Conservation (phyloP, 1,284 basidiomycete genomes). For the Irpex rosettiformis region DNA sequence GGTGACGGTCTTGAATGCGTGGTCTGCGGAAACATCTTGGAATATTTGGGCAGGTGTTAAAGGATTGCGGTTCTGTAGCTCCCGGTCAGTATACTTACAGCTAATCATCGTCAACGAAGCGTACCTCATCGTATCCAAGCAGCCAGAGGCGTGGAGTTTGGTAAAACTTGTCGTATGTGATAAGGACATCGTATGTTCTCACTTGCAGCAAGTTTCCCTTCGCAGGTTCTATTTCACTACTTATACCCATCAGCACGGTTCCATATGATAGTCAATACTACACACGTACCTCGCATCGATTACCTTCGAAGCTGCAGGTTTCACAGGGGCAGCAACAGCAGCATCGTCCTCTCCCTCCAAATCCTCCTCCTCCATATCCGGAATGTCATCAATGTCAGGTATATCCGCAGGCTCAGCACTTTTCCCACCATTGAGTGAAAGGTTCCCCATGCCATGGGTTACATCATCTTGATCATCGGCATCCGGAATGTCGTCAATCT, state of each 20-base stretch:
- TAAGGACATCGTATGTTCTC: slow-evolving; percentile 98
- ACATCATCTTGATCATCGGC: slow-evolving; percentile 89
- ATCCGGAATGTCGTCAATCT: slow-evolving; percentile 86
- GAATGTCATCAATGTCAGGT: slow-evolving; percentile 38
- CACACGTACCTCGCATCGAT: slow-evolving; percentile 25
- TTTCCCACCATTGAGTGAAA: slow-evolving; percentile 48
- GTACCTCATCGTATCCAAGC: slow-evolving; percentile 90
- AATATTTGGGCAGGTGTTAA: slow-evolving; percentile 90
- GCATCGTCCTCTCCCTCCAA: slow-evolving; percentile 58
- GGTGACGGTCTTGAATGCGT: slow-evolving; percentile 98
- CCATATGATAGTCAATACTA: background rate
- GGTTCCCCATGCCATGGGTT: slow-evolving; percentile 61
- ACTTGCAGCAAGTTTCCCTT: slow-evolving; percentile 90
- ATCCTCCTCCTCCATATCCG: slow-evolving; percentile 36
- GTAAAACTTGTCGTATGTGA: slow-evolving; percentile 99
- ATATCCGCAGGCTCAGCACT: slow-evolving; percentile 40
- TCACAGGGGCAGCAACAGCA: slow-evolving; percentile 70
- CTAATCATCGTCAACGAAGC: slow-evolving; percentile 15
- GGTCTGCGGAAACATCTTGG: slow-evolving; percentile 96
- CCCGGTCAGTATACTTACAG: background rate
- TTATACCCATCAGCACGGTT: background rate
- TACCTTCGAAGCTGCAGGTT: slow-evolving; percentile 28
- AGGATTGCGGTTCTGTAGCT: slow-evolving; percentile 74
- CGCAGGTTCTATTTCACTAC: slow-evolving; percentile 56
- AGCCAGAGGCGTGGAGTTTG: slow-evolving; percentile 96